Percentiles rank a stretch among this genome's conserved stretches.
Conservation (phyloP, 495 filamentous ascomycete genomes). For the Aspergillus cavernicola region DNA sequence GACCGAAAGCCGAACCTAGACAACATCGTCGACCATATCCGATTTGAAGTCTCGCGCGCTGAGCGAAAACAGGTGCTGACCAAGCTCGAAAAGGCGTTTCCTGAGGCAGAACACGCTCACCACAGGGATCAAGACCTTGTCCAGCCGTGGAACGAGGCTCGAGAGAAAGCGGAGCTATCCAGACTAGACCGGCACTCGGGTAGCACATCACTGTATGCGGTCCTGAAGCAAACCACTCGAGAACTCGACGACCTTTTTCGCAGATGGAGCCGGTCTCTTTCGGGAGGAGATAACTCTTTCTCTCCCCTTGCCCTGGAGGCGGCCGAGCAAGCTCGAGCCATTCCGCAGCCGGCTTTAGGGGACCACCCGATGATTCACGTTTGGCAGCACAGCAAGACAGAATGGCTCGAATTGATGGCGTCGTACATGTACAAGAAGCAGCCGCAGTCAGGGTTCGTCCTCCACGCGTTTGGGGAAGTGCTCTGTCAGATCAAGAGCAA, state of each 20-base stretch:
- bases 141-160: slow-evolving; percentile 36
- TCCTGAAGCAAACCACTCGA: slow-evolving; percentile 20
- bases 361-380: slow-evolving; percentile 40
- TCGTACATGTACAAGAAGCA: slow-evolving; percentile 53
- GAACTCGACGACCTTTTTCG: slow-evolving; percentile 15
- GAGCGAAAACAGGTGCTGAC: slow-evolving; percentile 49
- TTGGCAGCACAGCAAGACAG: slow-evolving; percentile 38
- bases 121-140: slow-evolving; percentile 49
- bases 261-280: slow-evolving; percentile 19
- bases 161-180: slow-evolving; percentile 26
- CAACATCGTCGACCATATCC: slow-evolving; percentile 69
- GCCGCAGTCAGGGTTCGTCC: slow-evolving; percentile 45
- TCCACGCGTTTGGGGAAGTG: slow-evolving; percentile 62
- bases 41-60: slow-evolving; percentile 55
- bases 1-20: slow-evolving; percentile 33
- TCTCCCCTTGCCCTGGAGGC: slow-evolving; percentile 22
- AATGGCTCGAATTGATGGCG: slow-evolving; percentile 53
- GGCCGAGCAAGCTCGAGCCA: slow-evolving; percentile 19
- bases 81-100: slow-evolving; percentile 41
- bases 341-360: slow-evolving; percentile 26
- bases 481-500: slow-evolving; percentile 61
- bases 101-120: slow-evolving; percentile 17
- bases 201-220: slow-evolving; percentile 20
- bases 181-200: slow-evolving; percentile 19
- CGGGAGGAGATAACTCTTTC: slow-evolving; percentile 13